These are phyloP conservation scores for Paramarasmius palmivorus DNA, from an alignment of 1,284 basidiomycete genomes.

Conservation along the genomic window DNA sequence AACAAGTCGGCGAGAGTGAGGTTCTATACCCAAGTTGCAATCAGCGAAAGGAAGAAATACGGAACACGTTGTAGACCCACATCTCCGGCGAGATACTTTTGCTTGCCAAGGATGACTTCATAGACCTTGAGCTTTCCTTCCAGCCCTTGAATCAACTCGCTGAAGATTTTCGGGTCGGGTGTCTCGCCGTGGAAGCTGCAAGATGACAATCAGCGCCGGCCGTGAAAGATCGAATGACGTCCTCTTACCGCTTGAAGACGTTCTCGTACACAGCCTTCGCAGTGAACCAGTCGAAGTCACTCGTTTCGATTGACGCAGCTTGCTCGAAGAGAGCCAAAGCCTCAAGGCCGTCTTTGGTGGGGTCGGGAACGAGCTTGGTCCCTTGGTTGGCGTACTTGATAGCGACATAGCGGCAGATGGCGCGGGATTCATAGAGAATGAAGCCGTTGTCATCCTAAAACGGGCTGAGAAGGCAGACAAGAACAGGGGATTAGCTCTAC, in stretches of 20 bases:
- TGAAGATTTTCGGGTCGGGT: constrained; percentile 32
- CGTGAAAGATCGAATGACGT: background rate
- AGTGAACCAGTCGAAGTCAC: constrained; percentile 14
- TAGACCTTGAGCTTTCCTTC: constrained; percentile 45
- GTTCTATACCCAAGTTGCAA: constrained; percentile 20
- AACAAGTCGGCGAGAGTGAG: constrained; percentile 36
- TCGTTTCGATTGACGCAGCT: constrained; percentile 8
- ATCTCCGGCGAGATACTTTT: constrained; percentile 53
- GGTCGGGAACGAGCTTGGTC: constrained; percentile 21
- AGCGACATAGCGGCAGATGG: too few relatives aligned
- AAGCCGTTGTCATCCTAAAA: constrained; percentile 43
- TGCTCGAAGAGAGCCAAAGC: constrained; percentile 12
- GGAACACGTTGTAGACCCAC: constrained; percentile 27
- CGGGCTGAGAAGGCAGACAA: background rate
- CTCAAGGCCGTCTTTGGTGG: constrained; percentile 34
- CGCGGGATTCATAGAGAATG: constrained; percentile 29
- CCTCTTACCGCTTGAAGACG: constrained; percentile 46
- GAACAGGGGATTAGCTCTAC: constrained; percentile 5
- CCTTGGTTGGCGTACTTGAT: constrained; percentile 35
- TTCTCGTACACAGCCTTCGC: constrained; percentile 39
- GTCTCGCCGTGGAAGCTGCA: constrained; percentile 4
- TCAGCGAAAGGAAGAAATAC: background rate
- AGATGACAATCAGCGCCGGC: background rate
- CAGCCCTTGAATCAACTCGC: constrained; percentile 34
- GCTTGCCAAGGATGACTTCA: constrained; percentile 50